Percentiles rank a stretch among this genome's conserved stretches.
phyloP scores from a whole-genome alignment of 129 eudicot species.

The Flaveria bidentis region DNA sequence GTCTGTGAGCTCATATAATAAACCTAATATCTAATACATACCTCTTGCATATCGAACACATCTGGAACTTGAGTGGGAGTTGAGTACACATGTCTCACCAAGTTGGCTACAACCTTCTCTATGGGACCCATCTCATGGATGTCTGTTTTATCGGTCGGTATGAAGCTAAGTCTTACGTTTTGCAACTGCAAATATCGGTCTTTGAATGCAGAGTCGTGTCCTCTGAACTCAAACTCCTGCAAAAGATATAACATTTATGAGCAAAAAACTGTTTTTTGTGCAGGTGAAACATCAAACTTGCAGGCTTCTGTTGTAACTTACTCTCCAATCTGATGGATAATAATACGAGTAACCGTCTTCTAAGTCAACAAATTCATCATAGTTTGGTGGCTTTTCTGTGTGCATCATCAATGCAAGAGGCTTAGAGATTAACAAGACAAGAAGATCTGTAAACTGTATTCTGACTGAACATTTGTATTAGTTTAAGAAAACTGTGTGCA shows the following conservation, averaged over 20 bases:
- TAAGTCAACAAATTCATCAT: constrained; percentile 63
- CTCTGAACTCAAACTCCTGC: constrained; percentile 80
- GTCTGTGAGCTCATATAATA: no score
- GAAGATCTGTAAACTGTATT: neutral
- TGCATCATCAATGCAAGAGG: constrained; percentile 17
- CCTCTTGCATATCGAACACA: constrained; percentile 81
- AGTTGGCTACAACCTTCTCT: constrained; percentile 58
- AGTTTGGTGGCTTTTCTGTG: constrained; percentile 73
- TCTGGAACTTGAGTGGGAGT: constrained; percentile 70
- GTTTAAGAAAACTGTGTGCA: neutral
- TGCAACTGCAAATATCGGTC: constrained; percentile 82
- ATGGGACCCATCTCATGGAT: constrained; percentile 81
- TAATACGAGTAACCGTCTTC: constrained; percentile 80
- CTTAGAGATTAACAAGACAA: neutral
- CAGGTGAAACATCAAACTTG: neutral
- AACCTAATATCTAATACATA: neutral
- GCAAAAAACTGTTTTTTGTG: neutral
- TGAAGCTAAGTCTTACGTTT: constrained; percentile 86
- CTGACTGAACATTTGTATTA: neutral
- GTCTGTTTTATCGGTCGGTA: constrained; percentile 80
- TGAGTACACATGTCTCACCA: constrained; percentile 63
- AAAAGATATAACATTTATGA: neutral
- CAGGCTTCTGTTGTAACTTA: constrained; percentile 29
- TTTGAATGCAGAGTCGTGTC: constrained; percentile 94
- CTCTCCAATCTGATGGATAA: constrained; percentile 95